These are phyloP conservation scores for Canna indica DNA, from an alignment of 176 grass and related monocot genomes.

Conservation along the genomic window DNA sequence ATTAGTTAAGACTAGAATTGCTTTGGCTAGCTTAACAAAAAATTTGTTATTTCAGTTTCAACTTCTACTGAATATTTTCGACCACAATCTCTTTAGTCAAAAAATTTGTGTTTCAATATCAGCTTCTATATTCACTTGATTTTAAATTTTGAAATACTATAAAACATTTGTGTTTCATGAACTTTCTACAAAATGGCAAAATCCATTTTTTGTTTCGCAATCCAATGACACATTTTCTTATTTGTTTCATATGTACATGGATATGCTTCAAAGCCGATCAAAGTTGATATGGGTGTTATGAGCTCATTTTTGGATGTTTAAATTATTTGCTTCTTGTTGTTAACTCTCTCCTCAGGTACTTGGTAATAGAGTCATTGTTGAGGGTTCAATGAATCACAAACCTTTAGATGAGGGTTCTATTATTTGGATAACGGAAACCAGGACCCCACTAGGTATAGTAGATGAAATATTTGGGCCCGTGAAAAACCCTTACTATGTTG, in stretches of 20 bases:
- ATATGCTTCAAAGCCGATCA: not conserved
- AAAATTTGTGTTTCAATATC: not conserved
- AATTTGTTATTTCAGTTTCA: not conserved
- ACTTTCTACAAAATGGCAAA: too few species aligned
- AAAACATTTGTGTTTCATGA: too few species aligned
- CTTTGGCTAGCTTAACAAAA: not conserved
- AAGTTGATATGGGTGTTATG: not conserved
- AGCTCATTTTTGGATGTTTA: not conserved
- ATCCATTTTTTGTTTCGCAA: too few species aligned
- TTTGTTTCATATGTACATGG: not conserved
- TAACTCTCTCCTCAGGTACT: constrained; percentile 48
- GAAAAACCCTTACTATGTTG: constrained; percentile 77
- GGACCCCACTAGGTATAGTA: constrained; percentile 52
- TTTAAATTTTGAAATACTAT: not conserved
- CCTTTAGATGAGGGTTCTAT: constrained; percentile 81
- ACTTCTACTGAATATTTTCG: too few species aligned
- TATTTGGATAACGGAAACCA: constrained; percentile 85
- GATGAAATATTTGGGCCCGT: constrained; percentile 95
- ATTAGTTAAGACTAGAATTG: not conserved
- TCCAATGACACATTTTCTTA: not conserved
- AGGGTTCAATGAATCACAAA: constrained; percentile 67
- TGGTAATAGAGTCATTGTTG: constrained; percentile 70
- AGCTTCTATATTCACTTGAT: too few species aligned
- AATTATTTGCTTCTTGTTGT: not conserved
- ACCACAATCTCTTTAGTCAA: too few species aligned